These are phyloP conservation scores for Coemansia biformis DNA, from an alignment of 192 early-diverging fungal genomes.

Conservation along the genomic window DNA sequence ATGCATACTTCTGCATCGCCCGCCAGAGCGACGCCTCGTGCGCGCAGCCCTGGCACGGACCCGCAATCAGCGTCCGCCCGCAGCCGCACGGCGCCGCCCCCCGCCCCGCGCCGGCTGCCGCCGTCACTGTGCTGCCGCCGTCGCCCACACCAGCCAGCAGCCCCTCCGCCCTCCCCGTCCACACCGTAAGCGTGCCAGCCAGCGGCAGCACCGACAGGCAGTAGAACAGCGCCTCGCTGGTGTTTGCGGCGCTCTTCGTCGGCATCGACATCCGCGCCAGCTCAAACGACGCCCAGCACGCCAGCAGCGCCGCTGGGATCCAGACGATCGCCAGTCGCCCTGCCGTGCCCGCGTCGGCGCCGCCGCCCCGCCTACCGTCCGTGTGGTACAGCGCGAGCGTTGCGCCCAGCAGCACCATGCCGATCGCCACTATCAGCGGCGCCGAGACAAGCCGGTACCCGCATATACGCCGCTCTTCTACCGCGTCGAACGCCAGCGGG, in stretches of 20 bases:
- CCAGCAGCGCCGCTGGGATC: slow-evolving; percentile 23
- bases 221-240: slow-evolving; percentile 46
- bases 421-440: slow-evolving; percentile 27
- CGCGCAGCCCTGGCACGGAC: slow-evolving; percentile 17
- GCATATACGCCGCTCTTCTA: slow-evolving; percentile 26
- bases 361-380: slow-evolving; percentile 1
- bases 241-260: slow-evolving; percentile 28
- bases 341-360: slow-evolving; percentile 1
- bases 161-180: slow-evolving; percentile 28
- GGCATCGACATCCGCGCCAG: slow-evolving; percentile 39
- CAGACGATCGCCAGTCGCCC: slow-evolving; percentile 14
- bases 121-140: too few species aligned
- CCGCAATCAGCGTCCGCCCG: not conserved
- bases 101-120: too few species aligned
- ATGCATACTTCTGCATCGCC: slow-evolving; percentile 28
- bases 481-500: slow-evolving; percentile 32
- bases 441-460: slow-evolving; percentile 42
- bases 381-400: slow-evolving; percentile 38
- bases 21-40: slow-evolving; percentile 30
- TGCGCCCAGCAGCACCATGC: slow-evolving; percentile 17
- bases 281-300: slow-evolving; percentile 29
- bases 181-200: slow-evolving; percentile 17
- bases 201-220: slow-evolving; percentile 38
- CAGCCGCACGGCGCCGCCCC: not conserved
- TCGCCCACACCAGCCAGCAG: too few species aligned